Conservation (phyloP, 2,329 filamentous ascomycete species). For the Scedosporium minutisporum region DNA sequence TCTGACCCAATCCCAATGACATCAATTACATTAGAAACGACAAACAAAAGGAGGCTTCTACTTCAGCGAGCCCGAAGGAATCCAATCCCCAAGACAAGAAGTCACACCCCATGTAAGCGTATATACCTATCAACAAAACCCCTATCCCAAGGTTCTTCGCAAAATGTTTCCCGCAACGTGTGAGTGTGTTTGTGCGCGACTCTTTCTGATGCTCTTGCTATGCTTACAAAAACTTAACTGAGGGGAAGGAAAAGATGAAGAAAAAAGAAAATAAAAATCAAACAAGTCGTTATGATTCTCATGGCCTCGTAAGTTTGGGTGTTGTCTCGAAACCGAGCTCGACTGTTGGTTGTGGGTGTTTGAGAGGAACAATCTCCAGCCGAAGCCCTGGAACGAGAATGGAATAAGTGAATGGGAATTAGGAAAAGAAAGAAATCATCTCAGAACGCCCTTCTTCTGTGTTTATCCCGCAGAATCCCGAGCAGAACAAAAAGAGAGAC, state of each 20-base stretch:
- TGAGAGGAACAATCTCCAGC: too few relatives aligned
- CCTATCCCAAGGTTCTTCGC: neutral
- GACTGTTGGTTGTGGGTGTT: neutral
- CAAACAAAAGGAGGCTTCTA: neutral
- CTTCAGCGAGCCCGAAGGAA: neutral
- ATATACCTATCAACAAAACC: neutral
- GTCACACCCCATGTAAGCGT: neutral
- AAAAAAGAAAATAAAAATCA: neutral
- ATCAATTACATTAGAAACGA: neutral
- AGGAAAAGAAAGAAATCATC: neutral
- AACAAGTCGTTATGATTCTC: neutral
- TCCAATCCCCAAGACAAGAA: neutral
- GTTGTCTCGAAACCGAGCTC: neutral
- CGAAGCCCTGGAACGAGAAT: too few relatives aligned
- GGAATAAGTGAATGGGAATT: too few relatives aligned
- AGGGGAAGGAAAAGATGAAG: neutral
- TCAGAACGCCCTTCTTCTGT: neutral
- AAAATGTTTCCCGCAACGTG: too few relatives aligned
- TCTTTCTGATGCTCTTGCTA: neutral
- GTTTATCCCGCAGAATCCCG: neutral
- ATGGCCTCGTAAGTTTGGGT: neutral
- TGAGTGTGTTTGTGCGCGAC: too few relatives aligned
- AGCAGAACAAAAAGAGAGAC: conserved; percentile 4
- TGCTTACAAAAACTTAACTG: neutral
- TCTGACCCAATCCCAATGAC: neutral